Percentiles rank a stretch among this genome's conserved stretches.
Conservation (phyloP, 2,329 filamentous ascomycete genomes). For the Ampelomyces quisqualis region DNA sequence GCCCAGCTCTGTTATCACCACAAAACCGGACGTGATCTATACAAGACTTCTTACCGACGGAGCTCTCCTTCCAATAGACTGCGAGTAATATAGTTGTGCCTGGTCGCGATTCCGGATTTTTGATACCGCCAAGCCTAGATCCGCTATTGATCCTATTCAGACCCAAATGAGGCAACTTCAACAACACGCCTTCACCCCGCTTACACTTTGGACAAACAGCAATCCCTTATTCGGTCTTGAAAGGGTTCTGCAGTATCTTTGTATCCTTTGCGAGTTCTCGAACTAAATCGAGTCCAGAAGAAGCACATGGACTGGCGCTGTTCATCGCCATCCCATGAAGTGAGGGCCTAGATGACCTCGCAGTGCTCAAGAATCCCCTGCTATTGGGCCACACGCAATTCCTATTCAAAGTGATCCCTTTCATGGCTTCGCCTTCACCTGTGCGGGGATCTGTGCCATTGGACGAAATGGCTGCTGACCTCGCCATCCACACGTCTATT, state of each 20-base stretch:
- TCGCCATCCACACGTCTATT: constrained; percentile 11
- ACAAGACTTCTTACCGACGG: too few species aligned
- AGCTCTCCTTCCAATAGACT: too few species aligned
- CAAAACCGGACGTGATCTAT: too few species aligned
- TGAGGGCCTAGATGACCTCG: constrained; percentile 7
- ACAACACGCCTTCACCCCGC: constrained; percentile 13
- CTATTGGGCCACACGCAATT: constrained; percentile 4
- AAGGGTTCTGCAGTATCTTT: constrained; percentile 10
- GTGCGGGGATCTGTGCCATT: constrained; percentile 6
- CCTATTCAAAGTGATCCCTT: constrained; percentile 15
- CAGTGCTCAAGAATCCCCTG: background rate
- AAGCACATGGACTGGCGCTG: constrained; percentile 9
- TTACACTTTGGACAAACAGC: constrained; percentile 11
- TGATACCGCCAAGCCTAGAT: constrained; percentile 25
- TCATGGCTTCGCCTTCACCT: constrained; percentile 15
- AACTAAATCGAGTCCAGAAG: constrained; percentile 4
- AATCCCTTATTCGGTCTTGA: constrained; percentile 16
- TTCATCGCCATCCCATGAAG: background rate
- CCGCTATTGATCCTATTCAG: constrained; percentile 35
- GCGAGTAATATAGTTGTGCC: too few species aligned
- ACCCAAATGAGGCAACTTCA: constrained; percentile 23
- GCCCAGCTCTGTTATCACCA: too few species aligned
- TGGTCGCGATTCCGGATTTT: too few species aligned
- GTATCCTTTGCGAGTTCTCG: constrained; percentile 7
- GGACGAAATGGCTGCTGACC: constrained; percentile 6